Evolutionary conservation across 805 yeast species (phyloP).

Genomic region (Sugiyamaella valdiviana): DNA sequence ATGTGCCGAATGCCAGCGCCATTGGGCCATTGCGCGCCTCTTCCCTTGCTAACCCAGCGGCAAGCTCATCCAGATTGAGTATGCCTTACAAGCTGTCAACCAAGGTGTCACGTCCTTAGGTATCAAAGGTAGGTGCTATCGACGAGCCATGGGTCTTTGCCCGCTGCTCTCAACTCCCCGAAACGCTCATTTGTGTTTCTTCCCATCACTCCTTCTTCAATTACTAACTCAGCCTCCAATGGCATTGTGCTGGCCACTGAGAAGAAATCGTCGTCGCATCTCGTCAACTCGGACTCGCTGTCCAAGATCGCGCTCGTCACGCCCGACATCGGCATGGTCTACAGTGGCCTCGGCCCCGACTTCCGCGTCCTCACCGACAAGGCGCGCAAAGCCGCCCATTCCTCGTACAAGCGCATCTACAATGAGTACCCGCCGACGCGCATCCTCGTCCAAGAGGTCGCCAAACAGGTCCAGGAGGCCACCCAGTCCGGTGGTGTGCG

Average conservation of each 20-base stretch:
- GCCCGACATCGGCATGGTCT: slow-evolving; percentile 94
- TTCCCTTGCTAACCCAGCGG: slow-evolving; percentile 49
- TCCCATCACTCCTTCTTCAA: no score
- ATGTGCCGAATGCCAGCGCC: slow-evolving; percentile 27
- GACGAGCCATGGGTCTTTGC: no score
- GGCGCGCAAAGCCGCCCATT: slow-evolving; percentile 88
- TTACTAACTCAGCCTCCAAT: slow-evolving; percentile 86
- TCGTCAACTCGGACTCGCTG: slow-evolving; percentile 67
- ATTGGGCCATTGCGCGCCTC: not conserved
- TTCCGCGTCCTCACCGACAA: slow-evolving; percentile 90
- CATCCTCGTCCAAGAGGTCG: slow-evolving; percentile 87
- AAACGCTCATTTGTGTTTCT: no score
- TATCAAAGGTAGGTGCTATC: slow-evolving; percentile 45
- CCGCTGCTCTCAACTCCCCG: no score
- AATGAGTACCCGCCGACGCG: slow-evolving; percentile 97
- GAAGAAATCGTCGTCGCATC: slow-evolving; percentile 74
- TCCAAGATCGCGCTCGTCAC: slow-evolving; percentile 78
- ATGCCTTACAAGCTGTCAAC: slow-evolving; percentile 94
- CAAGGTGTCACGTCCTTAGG: slow-evolving; percentile 98
- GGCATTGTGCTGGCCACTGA: slow-evolving; percentile 97
- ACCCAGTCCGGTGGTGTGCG: slow-evolving; percentile 98
- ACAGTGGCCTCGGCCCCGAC: slow-evolving; percentile 99
- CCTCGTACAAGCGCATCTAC: slow-evolving; percentile 85
- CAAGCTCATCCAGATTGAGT: slow-evolving; percentile 94
- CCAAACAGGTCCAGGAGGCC: slow-evolving; percentile 96